phyloP scores from a whole-genome alignment of 2,329 filamentous ascomycete genomes.

The Coniochaeta sp. region DNA sequence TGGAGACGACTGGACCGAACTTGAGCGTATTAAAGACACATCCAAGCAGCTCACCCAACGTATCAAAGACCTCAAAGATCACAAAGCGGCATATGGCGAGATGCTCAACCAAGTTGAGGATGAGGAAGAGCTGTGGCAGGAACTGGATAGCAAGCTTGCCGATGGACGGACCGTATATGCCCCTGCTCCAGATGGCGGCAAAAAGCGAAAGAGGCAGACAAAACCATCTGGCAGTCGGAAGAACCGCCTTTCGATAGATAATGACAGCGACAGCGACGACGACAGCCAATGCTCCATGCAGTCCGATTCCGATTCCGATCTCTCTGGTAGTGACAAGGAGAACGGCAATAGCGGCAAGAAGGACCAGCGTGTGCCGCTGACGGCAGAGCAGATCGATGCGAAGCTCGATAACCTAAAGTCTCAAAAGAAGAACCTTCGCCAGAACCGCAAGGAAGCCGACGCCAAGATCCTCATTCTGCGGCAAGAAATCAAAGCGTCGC shows the following conservation, averaged over 20 bases:
- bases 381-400: slow-evolving; percentile 10
- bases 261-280: slow-evolving; percentile 2
- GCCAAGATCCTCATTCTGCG: slow-evolving; percentile 3
- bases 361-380: slow-evolving; percentile 4
- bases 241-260: slow-evolving; percentile 2
- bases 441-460: slow-evolving; percentile 10
- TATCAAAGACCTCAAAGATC: slow-evolving; percentile 17
- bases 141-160: slow-evolving; percentile 7
- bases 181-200: not conserved
- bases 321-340: slow-evolving; percentile 13
- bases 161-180: slow-evolving; percentile 14
- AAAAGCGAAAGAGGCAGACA: slow-evolving; percentile 14
- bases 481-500: slow-evolving; percentile 16
- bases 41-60: not conserved
- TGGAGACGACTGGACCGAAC: slow-evolving; percentile 5
- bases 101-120: slow-evolving; percentile 13
- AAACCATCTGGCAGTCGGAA: slow-evolving; percentile 10
- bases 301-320: slow-evolving; percentile 9
- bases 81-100: slow-evolving; percentile 21
- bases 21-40: slow-evolving; percentile 1
- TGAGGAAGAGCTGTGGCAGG: slow-evolving; percentile 14
- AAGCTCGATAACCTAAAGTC: slow-evolving; percentile 24
- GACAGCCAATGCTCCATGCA: slow-evolving; percentile 7
- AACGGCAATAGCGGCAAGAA: slow-evolving; percentile 7
- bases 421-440: slow-evolving; percentile 12